Evolutionary conservation across 805 yeast species (phyloP), one percentile per base, ranked within the genome.

Genomic region (Spathaspora passalidarum): DNA sequence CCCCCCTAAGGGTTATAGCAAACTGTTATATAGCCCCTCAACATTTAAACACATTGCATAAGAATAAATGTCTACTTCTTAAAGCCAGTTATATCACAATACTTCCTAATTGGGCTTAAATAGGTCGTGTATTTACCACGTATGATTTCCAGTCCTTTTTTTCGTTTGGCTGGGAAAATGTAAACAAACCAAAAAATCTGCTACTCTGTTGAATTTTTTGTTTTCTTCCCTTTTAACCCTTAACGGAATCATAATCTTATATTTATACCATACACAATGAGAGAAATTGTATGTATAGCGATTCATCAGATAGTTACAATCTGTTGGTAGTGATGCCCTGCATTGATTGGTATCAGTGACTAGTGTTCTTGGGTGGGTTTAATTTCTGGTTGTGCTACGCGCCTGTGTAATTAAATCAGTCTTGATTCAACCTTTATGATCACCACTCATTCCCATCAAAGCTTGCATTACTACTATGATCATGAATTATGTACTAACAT

Each of bases 211-310:
- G 19, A 14, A n/a, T 16, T 40, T 40, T 21, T 32, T 20, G 17
- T 32, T 29, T 16, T 3, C 38, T 19, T 40, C 17, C 42, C 21
- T 40, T 40, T 19, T 40, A 17, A 29, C 3, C 42, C 10, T 22
- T 38, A 17, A 38, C 36, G 10, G 10, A 7, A 17, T 19, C 41
- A 16, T 17, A 23, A n/a, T 38, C 11, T 20, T 38, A n/a, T 32
- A 37, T 20, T 25, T 14, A 36, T 5, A 34, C 22, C 37, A 34
- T 32, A 23, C 13, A 51, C 21, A 42, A 56, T 56, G 61, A 56
- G 61, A 56, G 61, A 56, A 50, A 56, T 56, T 47, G 61, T 56
- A 56, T 37, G 61, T 56, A 43, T 29, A 29, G 14, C 16, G 16
- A 13, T 17, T 13, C 26, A 40, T 29, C 18, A 9, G 17, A 38